Conservation (phyloP, 176 grass and related monocot genomes). For the Aechmea fasciata region DNA sequence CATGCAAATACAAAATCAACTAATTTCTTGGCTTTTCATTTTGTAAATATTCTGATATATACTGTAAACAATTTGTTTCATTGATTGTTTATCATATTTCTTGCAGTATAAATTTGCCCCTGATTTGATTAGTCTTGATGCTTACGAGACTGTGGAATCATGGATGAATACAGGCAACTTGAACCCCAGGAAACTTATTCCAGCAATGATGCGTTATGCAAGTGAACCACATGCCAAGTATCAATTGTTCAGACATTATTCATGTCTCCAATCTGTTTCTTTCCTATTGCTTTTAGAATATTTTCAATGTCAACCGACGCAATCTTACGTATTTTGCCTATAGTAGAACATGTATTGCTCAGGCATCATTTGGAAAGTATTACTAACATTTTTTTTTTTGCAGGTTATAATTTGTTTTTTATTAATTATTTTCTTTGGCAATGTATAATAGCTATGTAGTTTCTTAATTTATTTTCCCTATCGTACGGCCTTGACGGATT, state of each 20-base stretch:
- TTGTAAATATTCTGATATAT: not conserved
- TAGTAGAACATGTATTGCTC: not conserved
- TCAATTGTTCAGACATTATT: not conserved
- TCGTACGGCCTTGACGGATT: too few species aligned
- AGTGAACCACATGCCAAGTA: slow-evolving; percentile 99
- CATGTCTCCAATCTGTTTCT: slow-evolving; percentile 1
- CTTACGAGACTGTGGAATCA: slow-evolving; percentile 95
- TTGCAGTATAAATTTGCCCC: slow-evolving; percentile 98
- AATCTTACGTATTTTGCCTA: too few species aligned
- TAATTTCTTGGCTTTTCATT: not conserved
- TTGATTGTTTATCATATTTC: slow-evolving; percentile 11
- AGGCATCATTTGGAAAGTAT: not conserved
- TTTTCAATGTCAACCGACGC: not conserved
- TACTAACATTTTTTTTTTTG: too few species aligned
- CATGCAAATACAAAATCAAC: not conserved
- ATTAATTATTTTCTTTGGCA: too few species aligned
- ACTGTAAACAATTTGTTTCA: not conserved
- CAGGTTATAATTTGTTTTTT: too few species aligned
- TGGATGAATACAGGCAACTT: slow-evolving; percentile 96
- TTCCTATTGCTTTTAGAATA: slow-evolving; percentile 5
- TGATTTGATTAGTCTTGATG: slow-evolving; percentile 93
- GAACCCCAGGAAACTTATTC: slow-evolving; percentile 95
- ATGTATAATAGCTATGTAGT: too few species aligned
- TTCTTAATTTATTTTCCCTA: too few species aligned
- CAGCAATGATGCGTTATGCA: slow-evolving; percentile 99